A percentile compares a stretch with the other conserved stretches of the same genome.
Evolutionary conservation across 164 flowering plant genomes (phyloP).

Genomic region (Nymphaea thermarum): DNA sequence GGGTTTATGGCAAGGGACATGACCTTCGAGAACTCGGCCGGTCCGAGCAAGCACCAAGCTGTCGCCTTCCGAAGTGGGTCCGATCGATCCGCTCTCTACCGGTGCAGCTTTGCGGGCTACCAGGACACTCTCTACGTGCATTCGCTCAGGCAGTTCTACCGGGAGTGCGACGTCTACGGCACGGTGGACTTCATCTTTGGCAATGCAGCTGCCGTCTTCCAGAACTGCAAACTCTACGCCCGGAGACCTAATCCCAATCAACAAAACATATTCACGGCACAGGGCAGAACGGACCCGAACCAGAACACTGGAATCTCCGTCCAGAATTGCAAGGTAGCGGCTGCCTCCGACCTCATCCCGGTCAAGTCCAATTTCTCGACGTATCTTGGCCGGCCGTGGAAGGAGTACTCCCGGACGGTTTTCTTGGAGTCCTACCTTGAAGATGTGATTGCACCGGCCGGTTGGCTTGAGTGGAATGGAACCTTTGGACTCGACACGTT

Average conservation of each 20-base stretch:
- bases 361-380: constrained; percentile 6
- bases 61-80: constrained; percentile 56
- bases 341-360: constrained; percentile 7
- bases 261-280: constrained; percentile 1
- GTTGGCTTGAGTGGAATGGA: constrained; percentile 18
- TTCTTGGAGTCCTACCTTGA: constrained; percentile 13
- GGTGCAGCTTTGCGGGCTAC: constrained; percentile 34
- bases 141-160: constrained; percentile 11
- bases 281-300: neutral
- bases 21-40: constrained; percentile 65
- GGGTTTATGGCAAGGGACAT: constrained; percentile 59
- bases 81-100: constrained; percentile 35
- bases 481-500: constrained; percentile 10
- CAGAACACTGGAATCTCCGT: constrained; percentile 3
- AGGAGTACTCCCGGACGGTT: constrained; percentile 13
- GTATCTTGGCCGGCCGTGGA: constrained; percentile 18
- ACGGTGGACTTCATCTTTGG: constrained; percentile 18
- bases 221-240: constrained; percentile 1
- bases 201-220: constrained; percentile 8
- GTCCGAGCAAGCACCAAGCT: constrained; percentile 46
- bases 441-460: constrained; percentile 7
- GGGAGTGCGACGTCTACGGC: constrained; percentile 13
- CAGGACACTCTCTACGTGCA: constrained; percentile 29
- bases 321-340: constrained; percentile 7
- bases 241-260: neutral